Evolutionary conservation across 345 rosid genomes (phyloP), one percentile per base, ranked within the genome.

Genomic region (Aurinia saxatilis): DNA sequence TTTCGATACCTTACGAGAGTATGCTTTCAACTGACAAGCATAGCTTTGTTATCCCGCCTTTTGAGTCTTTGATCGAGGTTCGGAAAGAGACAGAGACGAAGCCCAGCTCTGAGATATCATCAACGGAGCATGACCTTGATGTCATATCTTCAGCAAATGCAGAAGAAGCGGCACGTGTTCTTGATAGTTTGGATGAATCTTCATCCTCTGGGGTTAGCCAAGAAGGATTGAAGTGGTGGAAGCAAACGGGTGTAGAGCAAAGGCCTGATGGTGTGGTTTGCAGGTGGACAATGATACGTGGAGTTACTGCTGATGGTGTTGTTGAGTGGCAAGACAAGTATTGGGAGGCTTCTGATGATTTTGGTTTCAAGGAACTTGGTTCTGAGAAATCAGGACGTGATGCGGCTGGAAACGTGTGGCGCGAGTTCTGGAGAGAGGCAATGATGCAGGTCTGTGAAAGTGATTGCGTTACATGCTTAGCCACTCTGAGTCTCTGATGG

Each of bases 381-480:
- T 92, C 97, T 1, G 98, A 92, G 81, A 92, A 92, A 65, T 83
- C 88, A 57, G 97, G 96, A 14, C 90, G 98, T 27, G 91, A 92
- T 79, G 89, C 88, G 0, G 30, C 46, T 60, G 95, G 95, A 57
- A 87, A 85, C 19, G 87, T 87, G 34, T 89, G 98, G 98, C 81
- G 87, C 15, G 97, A 92, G 74, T 79, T 70, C 60, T 89, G 98
- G 98, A 85, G 68, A 71, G 98, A 92, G 72, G 82, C 91, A 5
- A 81, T 92, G 97, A 50, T 77, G 76, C 95, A 86, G 95, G 98
- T 88, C 39, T 67, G 82, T 70, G 44, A 12, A 52, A 52, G n/a
- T 38, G 31, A 40, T 31, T 58, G 15, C 8, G 0, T 3, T 48
- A 1, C 10, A 42, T 21, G 14, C 30, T 60, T 13, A 67, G 12